Conservation (phyloP, 495 filamentous ascomycete genomes). For the Saxispiralis lemnorum region DNA sequence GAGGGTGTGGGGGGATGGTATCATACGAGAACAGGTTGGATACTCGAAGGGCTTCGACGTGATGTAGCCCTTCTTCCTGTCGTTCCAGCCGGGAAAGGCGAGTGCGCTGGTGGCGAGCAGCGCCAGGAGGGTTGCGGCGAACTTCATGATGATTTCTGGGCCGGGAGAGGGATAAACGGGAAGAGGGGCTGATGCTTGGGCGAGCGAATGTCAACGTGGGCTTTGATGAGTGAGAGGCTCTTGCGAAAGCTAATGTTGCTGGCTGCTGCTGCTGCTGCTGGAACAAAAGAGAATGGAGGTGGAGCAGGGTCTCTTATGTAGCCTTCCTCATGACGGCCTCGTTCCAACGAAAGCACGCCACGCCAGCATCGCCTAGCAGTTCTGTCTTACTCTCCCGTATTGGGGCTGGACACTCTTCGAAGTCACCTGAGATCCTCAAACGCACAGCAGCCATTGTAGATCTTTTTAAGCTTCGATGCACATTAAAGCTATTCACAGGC, state of each 20-base stretch:
- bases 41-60: no score
- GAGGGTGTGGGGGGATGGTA: no score
- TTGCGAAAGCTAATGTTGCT: background rate
- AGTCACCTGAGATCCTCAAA: no score
- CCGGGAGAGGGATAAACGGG: background rate
- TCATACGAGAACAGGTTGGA: no score
- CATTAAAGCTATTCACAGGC: no score
- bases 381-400: no score
- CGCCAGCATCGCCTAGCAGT: no score
- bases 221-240: background rate
- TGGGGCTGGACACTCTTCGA: no score
- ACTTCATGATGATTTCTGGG: conserved; percentile 1
- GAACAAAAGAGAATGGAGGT: background rate
- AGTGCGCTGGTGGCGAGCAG: background rate
- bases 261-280: background rate
- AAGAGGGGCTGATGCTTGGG: background rate
- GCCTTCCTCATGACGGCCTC: background rate
- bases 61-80: no score
- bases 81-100: background rate
- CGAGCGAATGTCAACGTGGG: background rate
- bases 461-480: no score
- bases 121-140: background rate
- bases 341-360: background rate
- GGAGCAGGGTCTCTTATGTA: background rate
- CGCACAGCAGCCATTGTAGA: no score